Base-by-base conservation (phyloP, 768 basidiomycete species). In the Pisolithus albus region DNA sequence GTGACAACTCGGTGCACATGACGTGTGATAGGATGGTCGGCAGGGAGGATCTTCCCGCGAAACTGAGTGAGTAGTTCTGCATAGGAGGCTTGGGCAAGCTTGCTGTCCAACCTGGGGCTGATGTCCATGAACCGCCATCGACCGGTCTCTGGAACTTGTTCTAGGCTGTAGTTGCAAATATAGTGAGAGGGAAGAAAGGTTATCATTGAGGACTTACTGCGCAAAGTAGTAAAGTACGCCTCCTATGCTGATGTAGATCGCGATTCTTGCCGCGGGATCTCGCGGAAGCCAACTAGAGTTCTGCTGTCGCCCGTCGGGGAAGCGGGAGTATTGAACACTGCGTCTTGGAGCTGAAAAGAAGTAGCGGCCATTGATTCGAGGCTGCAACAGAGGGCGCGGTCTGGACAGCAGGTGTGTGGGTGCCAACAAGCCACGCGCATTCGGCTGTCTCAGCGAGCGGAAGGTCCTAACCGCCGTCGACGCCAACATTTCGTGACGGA, bases 121-220 rank as follows among this genome's bases (percentile, higher is more conserved):
- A 84, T 75, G 61, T 88, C 86, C 80, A 97, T 95, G 64, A 94
- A 96, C 19, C 94, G 70, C 79, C 85, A 86, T 51, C 94, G 72
- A 0, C 92, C 91, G 0, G 91, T 94, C 63, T 93, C 86, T 2
- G 87, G 83, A 0, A 92, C 88, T 61, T 80, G 76, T 64, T 97
- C 93, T 24, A 94, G 73, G 61, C 91, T 93, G 44, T 30, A 23
- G 21, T 23, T 4, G 21, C 21, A 5, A 39, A 37, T 18, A 10
- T 0, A 7, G n/a, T 46, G 16, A 39, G 60, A n/a, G 49, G 32
- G 19, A 24, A 21, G 32, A 36, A 19, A 39, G 15, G 40, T 16
- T 24, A 15, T 21, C 13, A 19, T 9, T 6, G 46, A 38, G 24
- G 38, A 60, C 66, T 4, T 53, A 67, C 66, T 67, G 66, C 3